Evolutionary conservation across 2,329 filamentous ascomycete species (phyloP).

Genomic region (Fusarium nisikadoi): DNA sequence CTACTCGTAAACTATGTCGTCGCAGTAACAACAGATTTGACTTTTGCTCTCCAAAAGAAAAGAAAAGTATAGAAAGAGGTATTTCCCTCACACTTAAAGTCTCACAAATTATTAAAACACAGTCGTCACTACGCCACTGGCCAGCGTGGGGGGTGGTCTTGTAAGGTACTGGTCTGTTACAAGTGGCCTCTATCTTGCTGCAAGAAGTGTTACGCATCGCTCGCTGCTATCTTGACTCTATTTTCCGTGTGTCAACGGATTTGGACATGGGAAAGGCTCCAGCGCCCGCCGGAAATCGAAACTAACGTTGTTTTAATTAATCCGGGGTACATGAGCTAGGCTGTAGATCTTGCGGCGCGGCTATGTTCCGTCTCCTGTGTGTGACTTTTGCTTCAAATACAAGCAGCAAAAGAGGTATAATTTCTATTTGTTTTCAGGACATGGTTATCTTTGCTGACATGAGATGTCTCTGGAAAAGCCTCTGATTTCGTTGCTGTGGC

Average conservation of each 20-base stretch:
- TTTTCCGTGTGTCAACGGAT: constrained; percentile 45
- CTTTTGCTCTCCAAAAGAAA: neutral
- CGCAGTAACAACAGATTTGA: neutral
- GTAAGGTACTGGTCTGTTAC: neutral
- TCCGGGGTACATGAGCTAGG: constrained; percentile 44
- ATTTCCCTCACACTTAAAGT: constrained; percentile 1
- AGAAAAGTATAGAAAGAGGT: neutral
- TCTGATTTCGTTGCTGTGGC: neutral
- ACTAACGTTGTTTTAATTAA: constrained; percentile 28
- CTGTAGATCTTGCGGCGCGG: constrained; percentile 29
- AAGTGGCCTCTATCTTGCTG: neutral
- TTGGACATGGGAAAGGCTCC: constrained; percentile 41
- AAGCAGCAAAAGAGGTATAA: neutral
- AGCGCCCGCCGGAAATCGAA: constrained; percentile 37
- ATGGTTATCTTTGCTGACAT: neutral
- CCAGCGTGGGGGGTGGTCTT: constrained; percentile 24
- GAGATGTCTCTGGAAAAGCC: neutral
- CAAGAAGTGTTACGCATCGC: constrained; percentile 20
- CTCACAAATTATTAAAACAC: constrained; percentile 7
- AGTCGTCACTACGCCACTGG: constrained; percentile 25
- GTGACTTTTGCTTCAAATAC: constrained; percentile 1
- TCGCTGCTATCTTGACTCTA: constrained; percentile 30
- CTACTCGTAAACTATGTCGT: neutral
- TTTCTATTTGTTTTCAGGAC: neutral
- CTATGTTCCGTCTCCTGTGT: neutral